Evolutionary conservation across 345 rosid species (phyloP).

Genomic region (Alliaria petiolata): DNA sequence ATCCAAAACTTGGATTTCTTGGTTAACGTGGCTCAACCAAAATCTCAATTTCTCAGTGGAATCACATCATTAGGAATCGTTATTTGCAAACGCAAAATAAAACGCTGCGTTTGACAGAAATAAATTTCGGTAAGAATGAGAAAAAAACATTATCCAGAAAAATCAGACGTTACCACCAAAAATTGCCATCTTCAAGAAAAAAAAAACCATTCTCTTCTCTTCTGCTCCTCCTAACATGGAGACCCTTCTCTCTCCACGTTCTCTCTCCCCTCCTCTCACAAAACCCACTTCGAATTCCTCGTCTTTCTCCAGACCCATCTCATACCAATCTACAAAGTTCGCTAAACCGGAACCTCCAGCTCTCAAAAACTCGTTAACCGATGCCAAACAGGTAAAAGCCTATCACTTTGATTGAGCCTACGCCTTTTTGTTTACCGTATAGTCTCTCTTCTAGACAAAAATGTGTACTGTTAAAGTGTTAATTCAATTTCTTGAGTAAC

Average conservation of each 20-base stretch:
- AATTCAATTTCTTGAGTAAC: too few species aligned
- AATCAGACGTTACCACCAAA: neutral
- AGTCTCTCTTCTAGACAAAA: neutral
- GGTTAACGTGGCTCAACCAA: slow-evolving; percentile 24
- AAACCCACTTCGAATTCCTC: slow-evolving; percentile 2
- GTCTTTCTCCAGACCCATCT: slow-evolving; percentile 21
- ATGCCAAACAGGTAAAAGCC: slow-evolving; percentile 24
- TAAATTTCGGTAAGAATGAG: neutral
- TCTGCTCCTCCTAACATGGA: slow-evolving; percentile 8
- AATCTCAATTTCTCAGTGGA: slow-evolving; percentile 4
- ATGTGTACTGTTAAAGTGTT: too few species aligned
- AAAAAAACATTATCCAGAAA: slow-evolving; percentile 10
- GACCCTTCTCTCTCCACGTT: slow-evolving; percentile 19
- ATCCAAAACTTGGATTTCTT: slow-evolving; percentile 20
- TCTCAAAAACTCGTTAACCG: neutral
- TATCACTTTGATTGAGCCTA: neutral
- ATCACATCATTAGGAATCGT: too few species aligned
- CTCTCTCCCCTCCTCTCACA: neutral
- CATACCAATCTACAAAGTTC: neutral
- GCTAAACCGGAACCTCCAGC: slow-evolving; percentile 4
- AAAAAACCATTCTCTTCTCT: neutral
- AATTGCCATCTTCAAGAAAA: neutral
- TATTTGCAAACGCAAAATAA: too few species aligned
- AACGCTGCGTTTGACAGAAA: neutral
- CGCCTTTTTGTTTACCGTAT: neutral